Conservation (phyloP, 1,139 yeast genomes). For the Kazachstania sp. region DNA sequence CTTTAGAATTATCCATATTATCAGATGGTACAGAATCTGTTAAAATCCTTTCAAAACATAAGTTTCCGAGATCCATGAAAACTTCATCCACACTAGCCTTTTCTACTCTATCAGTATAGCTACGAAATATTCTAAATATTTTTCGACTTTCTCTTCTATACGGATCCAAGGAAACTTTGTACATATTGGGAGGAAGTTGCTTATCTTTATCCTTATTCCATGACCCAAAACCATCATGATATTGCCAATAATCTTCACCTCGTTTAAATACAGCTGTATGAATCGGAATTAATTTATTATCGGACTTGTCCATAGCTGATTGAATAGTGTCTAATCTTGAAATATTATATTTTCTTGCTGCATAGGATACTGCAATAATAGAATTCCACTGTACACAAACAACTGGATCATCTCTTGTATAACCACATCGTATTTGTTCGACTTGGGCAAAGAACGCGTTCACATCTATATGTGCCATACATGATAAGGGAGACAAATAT, state of each 20-base stretch:
- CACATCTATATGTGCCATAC: constrained; percentile 77
- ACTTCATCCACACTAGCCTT: constrained; percentile 96
- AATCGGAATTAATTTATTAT: constrained; percentile 54
- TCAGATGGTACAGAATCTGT: constrained; percentile 31
- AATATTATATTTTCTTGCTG: constrained; percentile 80
- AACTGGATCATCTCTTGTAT: constrained; percentile 64
- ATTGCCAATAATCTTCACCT: constrained; percentile 80
- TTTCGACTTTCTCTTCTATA: constrained; percentile 81
- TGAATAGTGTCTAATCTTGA: constrained; percentile 65
- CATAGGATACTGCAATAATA: constrained; percentile 80
- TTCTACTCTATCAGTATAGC: constrained; percentile 59
- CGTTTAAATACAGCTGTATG: constrained; percentile 92
- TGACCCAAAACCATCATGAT: constrained; percentile 38
- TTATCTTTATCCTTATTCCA: constrained; percentile 28
- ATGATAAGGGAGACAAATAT: constrained; percentile 62
- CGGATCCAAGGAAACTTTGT: constrained; percentile 87
- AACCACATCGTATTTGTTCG: constrained; percentile 67
- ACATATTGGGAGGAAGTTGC: constrained; percentile 40
- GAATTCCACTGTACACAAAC: constrained; percentile 93
- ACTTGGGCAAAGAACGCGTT: constrained; percentile 96
- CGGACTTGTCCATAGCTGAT: constrained; percentile 67
- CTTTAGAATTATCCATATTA: constrained; percentile 10
- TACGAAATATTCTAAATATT: constrained; percentile 54
- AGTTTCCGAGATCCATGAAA: constrained; percentile 68
- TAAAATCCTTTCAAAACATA: constrained; percentile 34